These are phyloP conservation scores for Leishmania martiniquensis DNA, from an alignment of 208 protist genomes.

Conservation along the genomic window DNA sequence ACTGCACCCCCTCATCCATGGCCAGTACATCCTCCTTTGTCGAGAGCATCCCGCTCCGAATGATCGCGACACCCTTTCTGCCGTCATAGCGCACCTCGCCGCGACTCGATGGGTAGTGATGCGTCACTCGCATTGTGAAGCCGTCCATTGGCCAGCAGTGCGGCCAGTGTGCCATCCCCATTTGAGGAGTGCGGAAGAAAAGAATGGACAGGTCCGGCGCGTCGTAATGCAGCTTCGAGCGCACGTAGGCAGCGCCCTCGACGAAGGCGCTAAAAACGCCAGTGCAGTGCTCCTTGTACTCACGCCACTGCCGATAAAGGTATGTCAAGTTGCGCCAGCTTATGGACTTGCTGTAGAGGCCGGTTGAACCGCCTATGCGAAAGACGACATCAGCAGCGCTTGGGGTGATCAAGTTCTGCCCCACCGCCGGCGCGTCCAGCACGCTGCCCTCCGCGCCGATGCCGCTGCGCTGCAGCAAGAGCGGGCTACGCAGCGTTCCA, in stretches of 20 bases:
- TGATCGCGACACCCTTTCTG: constrained; percentile 7
- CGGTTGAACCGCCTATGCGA: constrained; percentile 25
- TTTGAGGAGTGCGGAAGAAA: constrained; percentile 66
- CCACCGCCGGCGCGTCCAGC: constrained; percentile 45
- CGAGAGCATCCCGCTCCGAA: constrained; percentile 56
- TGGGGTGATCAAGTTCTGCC: constrained; percentile 68
- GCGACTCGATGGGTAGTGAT: constrained; percentile 70
- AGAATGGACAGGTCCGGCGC: constrained; percentile 56
- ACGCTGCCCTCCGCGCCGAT: constrained; percentile 45
- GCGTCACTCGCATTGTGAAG: constrained; percentile 66
- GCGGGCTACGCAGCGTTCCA: constrained; percentile 57
- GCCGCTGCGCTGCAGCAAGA: constrained; percentile 68
- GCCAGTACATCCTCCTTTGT: constrained; percentile 55
- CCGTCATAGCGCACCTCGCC: constrained; percentile 42
- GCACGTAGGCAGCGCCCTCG: constrained; percentile 68
- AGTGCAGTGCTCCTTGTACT: constrained; percentile 67
- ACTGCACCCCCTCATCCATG: constrained; percentile 82
- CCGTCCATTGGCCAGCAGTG: constrained; percentile 46
- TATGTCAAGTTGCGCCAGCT: constrained; percentile 61
- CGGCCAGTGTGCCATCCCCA: constrained; percentile 36
- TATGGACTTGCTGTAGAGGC: constrained; percentile 65
- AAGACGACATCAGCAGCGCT: constrained; percentile 57
- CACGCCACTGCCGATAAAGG: constrained; percentile 63
- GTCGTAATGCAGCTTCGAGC: constrained; percentile 31
- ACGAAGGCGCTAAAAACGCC: constrained; percentile 64